These are phyloP conservation scores for Irpex lacteus DNA, from an alignment of 1,284 basidiomycete genomes.

Conservation along the genomic window DNA sequence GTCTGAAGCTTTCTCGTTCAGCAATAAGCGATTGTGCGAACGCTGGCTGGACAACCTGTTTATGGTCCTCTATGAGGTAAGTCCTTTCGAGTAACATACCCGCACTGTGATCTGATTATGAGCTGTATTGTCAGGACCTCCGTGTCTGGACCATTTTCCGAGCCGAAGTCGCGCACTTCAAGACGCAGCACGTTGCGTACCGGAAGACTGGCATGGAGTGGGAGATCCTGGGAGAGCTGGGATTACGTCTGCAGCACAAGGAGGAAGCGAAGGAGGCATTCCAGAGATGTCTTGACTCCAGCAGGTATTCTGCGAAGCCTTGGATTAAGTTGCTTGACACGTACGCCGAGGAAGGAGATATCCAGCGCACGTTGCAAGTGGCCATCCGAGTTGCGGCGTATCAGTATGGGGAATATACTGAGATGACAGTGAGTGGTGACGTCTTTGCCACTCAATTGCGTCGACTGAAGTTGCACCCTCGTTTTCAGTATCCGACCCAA, in stretches of 20 bases:
- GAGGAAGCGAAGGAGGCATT: conserved; percentile 98
- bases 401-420: conserved; percentile 82
- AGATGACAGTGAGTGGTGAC: conserved; percentile 66
- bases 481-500: conserved; percentile 78
- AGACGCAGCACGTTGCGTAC: conserved; percentile 95
- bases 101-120: background rate
- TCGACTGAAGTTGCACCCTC: background rate
- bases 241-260: conserved; percentile 89
- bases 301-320: conserved; percentile 87
- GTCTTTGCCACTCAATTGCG: background rate
- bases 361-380: conserved; percentile 86
- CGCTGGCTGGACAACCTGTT: conserved; percentile 98
- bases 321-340: conserved; percentile 92
- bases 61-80: conserved; percentile 96
- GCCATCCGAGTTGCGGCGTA: conserved; percentile 93
- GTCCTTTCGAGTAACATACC: conserved; percentile 15
- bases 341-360: conserved; percentile 92
- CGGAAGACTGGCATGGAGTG: conserved; percentile 96
- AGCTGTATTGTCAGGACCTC: conserved; percentile 61
- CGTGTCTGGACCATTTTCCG: conserved; percentile 99
- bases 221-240: conserved; percentile 98
- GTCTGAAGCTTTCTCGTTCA: conserved; percentile 82
- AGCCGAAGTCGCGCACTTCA: conserved; percentile 98
- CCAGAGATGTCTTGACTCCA: conserved; percentile 89
- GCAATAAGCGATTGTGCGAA: conserved; percentile 95